Evolutionary conservation across 2,329 filamentous ascomycete species (phyloP).

Genomic region (Plenodomus biglobosus): DNA sequence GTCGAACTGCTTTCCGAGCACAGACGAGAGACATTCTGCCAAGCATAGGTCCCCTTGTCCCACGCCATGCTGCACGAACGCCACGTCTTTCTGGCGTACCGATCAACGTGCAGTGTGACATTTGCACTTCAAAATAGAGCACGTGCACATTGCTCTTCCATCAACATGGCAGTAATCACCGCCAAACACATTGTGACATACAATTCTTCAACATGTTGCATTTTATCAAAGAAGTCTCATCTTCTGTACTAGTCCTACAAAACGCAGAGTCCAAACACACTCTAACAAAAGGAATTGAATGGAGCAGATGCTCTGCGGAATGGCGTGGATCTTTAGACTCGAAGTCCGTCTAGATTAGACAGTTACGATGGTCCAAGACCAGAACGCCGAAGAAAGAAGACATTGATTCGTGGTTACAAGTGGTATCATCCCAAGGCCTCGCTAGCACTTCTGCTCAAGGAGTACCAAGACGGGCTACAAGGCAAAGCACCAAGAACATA

Average conservation of each 20-base stretch:
- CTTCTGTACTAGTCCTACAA: slow-evolving; percentile 25
- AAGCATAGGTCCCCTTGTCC: slow-evolving; percentile 18
- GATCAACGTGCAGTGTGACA: slow-evolving; percentile 7
- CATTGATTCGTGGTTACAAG: slow-evolving; percentile 22
- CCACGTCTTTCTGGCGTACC: slow-evolving; percentile 12
- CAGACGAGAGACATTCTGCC: slow-evolving; percentile 21
- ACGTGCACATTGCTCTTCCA: not conserved
- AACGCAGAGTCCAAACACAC: not conserved
- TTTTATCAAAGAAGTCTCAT: slow-evolving; percentile 14
- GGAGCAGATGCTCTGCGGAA: slow-evolving; percentile 12
- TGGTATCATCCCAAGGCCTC: slow-evolving; percentile 37
- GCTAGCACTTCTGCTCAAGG: slow-evolving; percentile 3
- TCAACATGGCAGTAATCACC: not conserved
- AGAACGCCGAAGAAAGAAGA: slow-evolving; percentile 30
- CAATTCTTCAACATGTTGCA: slow-evolving; percentile 4
- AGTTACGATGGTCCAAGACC: slow-evolving; percentile 15
- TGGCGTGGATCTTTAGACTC: slow-evolving; percentile 12
- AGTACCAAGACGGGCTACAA: slow-evolving; percentile 9
- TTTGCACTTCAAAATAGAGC: not conserved
- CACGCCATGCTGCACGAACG: slow-evolving; percentile 14
- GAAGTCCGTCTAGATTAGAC: slow-evolving; percentile 19
- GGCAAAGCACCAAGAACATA: slow-evolving; percentile 5
- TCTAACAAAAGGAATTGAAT: slow-evolving; percentile 6
- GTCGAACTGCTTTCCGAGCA: slow-evolving; percentile 17
- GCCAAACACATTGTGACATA: not conserved